Evolutionary conservation across 306 rosid species (phyloP).

Genomic region (Vigna mungo): DNA sequence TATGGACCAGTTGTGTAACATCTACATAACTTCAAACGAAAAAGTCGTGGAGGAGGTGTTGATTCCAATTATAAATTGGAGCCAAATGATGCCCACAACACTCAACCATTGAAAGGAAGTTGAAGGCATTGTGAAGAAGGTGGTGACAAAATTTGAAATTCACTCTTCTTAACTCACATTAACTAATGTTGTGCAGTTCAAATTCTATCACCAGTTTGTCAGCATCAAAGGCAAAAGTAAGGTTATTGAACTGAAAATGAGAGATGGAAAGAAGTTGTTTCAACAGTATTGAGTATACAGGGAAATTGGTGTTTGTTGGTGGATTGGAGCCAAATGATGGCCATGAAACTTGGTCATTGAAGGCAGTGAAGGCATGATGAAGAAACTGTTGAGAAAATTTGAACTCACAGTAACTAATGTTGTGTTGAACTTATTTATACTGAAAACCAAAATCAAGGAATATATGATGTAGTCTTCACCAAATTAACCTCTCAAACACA

Average conservation of each 20-base stretch:
- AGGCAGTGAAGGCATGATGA: conserved; percentile 53
- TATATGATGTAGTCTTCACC: not conserved
- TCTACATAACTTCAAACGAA: too few species aligned
- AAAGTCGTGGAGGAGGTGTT: conserved; percentile 38
- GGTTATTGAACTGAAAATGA: conserved; percentile 81
- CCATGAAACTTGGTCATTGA: conserved; percentile 84
- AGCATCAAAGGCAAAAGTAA: conserved; percentile 92
- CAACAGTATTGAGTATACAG: too few species aligned
- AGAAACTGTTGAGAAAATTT: not conserved
- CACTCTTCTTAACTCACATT: conserved; percentile 13
- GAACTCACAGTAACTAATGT: not conserved
- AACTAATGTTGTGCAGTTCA: not conserved
- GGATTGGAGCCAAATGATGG: conserved; percentile 84
- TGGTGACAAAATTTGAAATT: not conserved
- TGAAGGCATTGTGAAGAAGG: conserved; percentile 51
- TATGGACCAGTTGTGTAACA: too few species aligned
- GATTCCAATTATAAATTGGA: conserved; percentile 83
- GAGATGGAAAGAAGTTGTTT: conserved; percentile 70
- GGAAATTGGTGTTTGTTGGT: conserved; percentile 78
- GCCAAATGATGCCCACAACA: conserved; percentile 82
- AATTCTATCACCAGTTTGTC: conserved; percentile 55
- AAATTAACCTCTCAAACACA: not conserved
- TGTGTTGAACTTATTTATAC: not conserved
- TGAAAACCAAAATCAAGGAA: not conserved
- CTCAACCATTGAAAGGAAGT: conserved; percentile 70